These are phyloP conservation scores for Anisodus acutangulus DNA, from an alignment of 257 asterid species.

Conservation along the genomic window DNA sequence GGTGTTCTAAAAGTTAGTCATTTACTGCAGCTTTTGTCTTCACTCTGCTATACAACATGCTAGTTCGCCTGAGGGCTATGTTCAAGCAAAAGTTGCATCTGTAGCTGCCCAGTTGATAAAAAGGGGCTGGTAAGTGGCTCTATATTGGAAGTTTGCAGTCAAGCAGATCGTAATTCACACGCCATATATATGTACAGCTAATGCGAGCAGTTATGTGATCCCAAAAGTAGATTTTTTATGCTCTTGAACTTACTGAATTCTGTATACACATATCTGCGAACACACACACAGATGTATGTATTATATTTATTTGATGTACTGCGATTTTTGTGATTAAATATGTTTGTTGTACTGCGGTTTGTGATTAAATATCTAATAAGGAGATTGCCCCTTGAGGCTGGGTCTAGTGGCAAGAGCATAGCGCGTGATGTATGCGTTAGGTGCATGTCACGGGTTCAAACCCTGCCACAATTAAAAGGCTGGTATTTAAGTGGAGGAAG, in stretches of 20 bases:
- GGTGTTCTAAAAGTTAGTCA: conserved; percentile 20
- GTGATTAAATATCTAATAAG: neutral
- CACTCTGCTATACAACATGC: conserved; percentile 77
- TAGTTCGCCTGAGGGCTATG: conserved; percentile 79
- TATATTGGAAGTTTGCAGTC: conserved; percentile 28
- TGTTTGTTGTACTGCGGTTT: neutral
- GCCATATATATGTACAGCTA: conserved; percentile 12
- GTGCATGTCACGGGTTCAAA: neutral
- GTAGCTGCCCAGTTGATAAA: conserved; percentile 93
- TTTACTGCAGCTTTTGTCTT: conserved; percentile 81
- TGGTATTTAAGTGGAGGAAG: neutral
- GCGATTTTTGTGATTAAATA: neutral
- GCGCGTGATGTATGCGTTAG: neutral
- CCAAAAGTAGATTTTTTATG: neutral
- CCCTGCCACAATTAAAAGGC: neutral
- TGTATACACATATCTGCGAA: neutral
- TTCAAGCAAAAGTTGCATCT: conserved; percentile 76
- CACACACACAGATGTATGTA: conserved; percentile 13
- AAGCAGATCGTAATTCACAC: conserved; percentile 8
- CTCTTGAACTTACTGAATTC: conserved; percentile 16
- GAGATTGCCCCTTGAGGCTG: neutral
- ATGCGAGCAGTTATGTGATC: neutral
- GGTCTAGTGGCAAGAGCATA: neutral
- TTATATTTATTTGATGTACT: neutral
- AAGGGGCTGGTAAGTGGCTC: conserved; percentile 87